Evolutionary conservation across 2,329 filamentous ascomycete species (phyloP), one percentile per base, ranked within the genome.

Genomic region (Penicillium sp.): DNA sequence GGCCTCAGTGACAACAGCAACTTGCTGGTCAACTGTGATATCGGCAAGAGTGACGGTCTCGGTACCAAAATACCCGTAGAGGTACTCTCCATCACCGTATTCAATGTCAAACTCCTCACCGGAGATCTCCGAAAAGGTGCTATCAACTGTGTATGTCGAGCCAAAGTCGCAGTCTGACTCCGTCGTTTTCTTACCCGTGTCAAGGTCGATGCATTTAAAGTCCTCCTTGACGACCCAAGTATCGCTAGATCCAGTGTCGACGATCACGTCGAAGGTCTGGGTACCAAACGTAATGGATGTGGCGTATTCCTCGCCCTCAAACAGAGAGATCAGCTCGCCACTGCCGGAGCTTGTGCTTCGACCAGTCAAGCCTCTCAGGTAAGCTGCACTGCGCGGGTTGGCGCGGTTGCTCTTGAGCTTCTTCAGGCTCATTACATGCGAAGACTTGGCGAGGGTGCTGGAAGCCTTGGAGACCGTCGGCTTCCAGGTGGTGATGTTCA

Each of bases 171-270:
- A 59, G 2, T 30, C 30, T 1, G 40, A 35, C 11, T 43, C 34
- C 2, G 26, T 10, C 10, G 33, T 20, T n/a, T 41, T 11, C 1
- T 39, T 4, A 8, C 29, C 19, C 2, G 39, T 39, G 9, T 36
- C 29, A 11, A 36, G 31, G 40, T 66, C 53, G 10, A 64, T 33
- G 38, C 69, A 72, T 14, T 51, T 37, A 36, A 67, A 69, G 3
- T 59, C 58, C 0, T 41, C 45, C 16, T 60, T 47, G 1, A 64
- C 60, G 2, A 74, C 51, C 69, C 72, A 76, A 1, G 70, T 72
- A 42, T 76, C 73, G 36, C 64, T 68, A 34, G 68, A 71, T 10
- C 73, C 73, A 3, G 71, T 74, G 45, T 76, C 73, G 39, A 76
- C 55, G 15, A 72, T 62, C 0, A 65, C 53, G 1, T 64, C 43